Evolutionary conservation across 441 rosid species (phyloP).

Genomic region (Eruca vesicaria): DNA sequence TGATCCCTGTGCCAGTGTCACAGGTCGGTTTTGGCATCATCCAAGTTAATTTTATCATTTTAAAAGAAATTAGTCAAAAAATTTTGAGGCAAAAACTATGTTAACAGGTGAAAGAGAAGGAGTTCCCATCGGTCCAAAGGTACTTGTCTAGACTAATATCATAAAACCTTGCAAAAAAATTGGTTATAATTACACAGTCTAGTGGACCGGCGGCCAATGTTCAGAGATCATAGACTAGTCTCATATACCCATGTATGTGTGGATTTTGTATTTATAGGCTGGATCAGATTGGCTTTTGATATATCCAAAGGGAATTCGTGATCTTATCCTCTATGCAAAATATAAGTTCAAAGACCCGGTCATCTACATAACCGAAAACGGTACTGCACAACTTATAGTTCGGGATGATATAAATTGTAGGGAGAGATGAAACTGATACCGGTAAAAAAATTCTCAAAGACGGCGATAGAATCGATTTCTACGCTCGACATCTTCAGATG

Average conservation of each 20-base stretch:
- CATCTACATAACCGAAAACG: too few species aligned
- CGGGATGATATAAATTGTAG: not conserved
- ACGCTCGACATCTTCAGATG: not conserved
- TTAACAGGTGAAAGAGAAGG: slow-evolving; percentile 33
- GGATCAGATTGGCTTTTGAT: not conserved
- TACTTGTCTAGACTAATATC: not conserved
- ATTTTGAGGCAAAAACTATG: not conserved
- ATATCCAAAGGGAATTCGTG: too few species aligned
- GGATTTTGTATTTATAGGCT: not conserved
- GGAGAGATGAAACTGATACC: not conserved
- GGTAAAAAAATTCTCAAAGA: not conserved
- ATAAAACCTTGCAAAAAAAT: not conserved
- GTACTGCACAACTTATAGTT: not conserved
- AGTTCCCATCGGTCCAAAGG: slow-evolving; percentile 41
- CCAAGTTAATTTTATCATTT: not conserved
- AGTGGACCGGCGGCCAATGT: not conserved
- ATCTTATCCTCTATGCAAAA: too few species aligned
- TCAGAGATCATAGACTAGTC: not conserved
- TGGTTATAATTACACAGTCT: not conserved
- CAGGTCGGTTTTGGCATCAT: slow-evolving; percentile 12
- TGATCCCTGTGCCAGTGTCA: slow-evolving; percentile 30
- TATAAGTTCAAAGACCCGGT: too few species aligned
- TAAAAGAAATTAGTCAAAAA: not conserved
- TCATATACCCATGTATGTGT: not conserved
- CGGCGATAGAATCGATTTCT: not conserved